phyloP scores from a whole-genome alignment of 208 protist genomes.

The Herpetomonas samuelpessoai region DNA sequence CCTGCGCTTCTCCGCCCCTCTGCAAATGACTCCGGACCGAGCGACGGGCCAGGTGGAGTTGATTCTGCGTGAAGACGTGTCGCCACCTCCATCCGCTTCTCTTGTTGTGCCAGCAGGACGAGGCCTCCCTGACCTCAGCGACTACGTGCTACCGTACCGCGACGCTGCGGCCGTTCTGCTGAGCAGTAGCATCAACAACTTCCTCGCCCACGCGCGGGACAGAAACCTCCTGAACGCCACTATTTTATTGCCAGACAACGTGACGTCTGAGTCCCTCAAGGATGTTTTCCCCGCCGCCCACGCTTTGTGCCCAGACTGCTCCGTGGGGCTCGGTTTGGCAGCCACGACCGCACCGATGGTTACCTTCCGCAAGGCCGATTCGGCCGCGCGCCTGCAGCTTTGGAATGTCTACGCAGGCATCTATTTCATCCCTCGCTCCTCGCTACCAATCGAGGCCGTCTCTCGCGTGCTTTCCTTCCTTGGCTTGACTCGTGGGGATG shows the following conservation, averaged over 20 bases:
- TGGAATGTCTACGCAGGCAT: slow-evolving; percentile 16
- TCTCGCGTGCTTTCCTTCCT: too few species aligned
- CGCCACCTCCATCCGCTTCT: not conserved
- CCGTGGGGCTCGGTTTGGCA: slow-evolving; percentile 19
- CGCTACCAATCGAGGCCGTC: too few species aligned
- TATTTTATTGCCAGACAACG: slow-evolving; percentile 10
- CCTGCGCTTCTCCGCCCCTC: slow-evolving; percentile 16
- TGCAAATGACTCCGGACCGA: slow-evolving; percentile 28
- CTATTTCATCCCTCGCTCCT: slow-evolving; percentile 14
- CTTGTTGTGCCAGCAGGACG: not conserved
- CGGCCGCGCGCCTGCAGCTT: slow-evolving; percentile 13
- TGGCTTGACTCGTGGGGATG: not conserved
- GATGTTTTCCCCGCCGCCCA: slow-evolving; percentile 49
- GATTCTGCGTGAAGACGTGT: slow-evolving; percentile 8
- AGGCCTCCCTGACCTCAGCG: not conserved
- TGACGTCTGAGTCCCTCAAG: slow-evolving; percentile 51
- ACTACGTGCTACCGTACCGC: slow-evolving; percentile 1
- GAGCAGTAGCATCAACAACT: slow-evolving; percentile 34
- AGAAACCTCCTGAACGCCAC: slow-evolving; percentile 7
- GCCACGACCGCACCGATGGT: slow-evolving; percentile 9
- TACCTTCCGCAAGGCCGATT: slow-evolving; percentile 1
- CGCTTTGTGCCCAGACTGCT: slow-evolving; percentile 50
- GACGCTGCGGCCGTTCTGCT: slow-evolving; percentile 26
- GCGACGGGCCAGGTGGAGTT: slow-evolving; percentile 21
- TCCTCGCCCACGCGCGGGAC: slow-evolving; percentile 16